Conservation (phyloP, 2,329 filamentous ascomycete species). For the Trichophyton simii region DNA sequence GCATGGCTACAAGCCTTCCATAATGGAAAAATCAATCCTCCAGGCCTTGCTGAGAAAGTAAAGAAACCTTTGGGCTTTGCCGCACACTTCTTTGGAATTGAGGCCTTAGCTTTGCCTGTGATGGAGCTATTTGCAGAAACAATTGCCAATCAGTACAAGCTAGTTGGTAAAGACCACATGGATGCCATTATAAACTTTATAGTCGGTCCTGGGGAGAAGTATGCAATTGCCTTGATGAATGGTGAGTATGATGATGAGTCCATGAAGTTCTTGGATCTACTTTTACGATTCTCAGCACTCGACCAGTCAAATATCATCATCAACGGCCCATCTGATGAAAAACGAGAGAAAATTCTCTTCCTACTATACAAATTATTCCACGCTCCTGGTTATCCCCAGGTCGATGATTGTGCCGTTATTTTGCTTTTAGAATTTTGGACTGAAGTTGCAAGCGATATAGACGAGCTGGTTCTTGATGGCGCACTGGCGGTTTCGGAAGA, state of each 20-base stretch:
- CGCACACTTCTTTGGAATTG: conserved; percentile 16
- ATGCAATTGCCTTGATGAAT: conserved; percentile 23
- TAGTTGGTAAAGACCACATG: conserved; percentile 20
- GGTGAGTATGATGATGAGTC: conserved; percentile 28
- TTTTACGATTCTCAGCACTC: conserved; percentile 26
- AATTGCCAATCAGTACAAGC: conserved; percentile 19
- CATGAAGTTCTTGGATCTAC: conserved; percentile 30
- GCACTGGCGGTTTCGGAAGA: conserved; percentile 20
- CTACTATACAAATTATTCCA: conserved; percentile 30
- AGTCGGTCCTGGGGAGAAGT: conserved; percentile 23
- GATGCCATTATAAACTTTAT: conserved; percentile 23
- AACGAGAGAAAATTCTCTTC: conserved; percentile 24
- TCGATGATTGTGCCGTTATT: conserved; percentile 28
- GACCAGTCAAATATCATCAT: conserved; percentile 22
- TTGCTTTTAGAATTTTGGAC: conserved; percentile 33
- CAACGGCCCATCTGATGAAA: conserved; percentile 19
- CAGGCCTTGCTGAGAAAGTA: conserved; percentile 4
- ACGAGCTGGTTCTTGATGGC: conserved; percentile 21
- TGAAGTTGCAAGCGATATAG: conserved; percentile 28
- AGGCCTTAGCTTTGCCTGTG: conserved; percentile 20
- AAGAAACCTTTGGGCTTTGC: conserved; percentile 9
- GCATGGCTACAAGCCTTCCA: conserved; percentile 12
- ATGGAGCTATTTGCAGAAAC: conserved; percentile 26
- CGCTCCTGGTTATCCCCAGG: conserved; percentile 28
- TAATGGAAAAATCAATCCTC: conserved; percentile 7